Base-by-base conservation (phyloP, 2,329 filamentous ascomycete species). In the Penicillium sp. region DNA sequence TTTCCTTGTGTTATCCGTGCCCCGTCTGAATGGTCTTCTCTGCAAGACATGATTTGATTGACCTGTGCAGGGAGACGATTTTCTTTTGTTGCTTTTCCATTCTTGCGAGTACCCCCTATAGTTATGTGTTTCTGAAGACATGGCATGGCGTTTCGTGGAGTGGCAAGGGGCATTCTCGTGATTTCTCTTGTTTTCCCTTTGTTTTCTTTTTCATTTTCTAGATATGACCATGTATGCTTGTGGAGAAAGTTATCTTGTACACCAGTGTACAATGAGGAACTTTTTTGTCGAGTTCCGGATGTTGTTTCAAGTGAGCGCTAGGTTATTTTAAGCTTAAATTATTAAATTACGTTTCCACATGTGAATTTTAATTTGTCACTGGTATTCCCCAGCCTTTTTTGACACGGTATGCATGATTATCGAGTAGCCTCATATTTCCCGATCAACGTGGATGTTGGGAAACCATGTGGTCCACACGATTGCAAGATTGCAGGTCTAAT, bases 41-140 rank as follows among this genome's bases (percentile, higher is more conserved):
- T 39, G 16, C 35, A 37, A 37, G 37, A 22, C 13, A 11, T 22
- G 39, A 39, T 4, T 19, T n/a, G 35, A 39, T 9, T 39, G 35
- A 37, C 16, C 3, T 37, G 16, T 10, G n/a, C 16, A 39, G 7
- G 3, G 8, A 6, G 9, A 42, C 21, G n/a, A 13, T 13, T 42
- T 22, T 22, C 39, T 4, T 42, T 22, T 13, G 19, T n/a, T 39
- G 22, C 42, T 27, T 29, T 22, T 42, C 21, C 37, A 31, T 60
- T 58, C 57, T 61, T 49, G 61, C 64, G 63, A 66, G 52, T 66
- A 61, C 64, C 61, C 58, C 64, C 52, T 65, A 55, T 47, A 59
- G 57, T 59, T 66, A 55, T 58, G 58, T 50, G 53, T 47, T 61
- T 57, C 52, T 47, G 27, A 60, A 56, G 54, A 61, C 59, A 62